Conservation (phyloP, 2,329 filamentous ascomycete genomes). For the Fusarium vanettenii region DNA sequence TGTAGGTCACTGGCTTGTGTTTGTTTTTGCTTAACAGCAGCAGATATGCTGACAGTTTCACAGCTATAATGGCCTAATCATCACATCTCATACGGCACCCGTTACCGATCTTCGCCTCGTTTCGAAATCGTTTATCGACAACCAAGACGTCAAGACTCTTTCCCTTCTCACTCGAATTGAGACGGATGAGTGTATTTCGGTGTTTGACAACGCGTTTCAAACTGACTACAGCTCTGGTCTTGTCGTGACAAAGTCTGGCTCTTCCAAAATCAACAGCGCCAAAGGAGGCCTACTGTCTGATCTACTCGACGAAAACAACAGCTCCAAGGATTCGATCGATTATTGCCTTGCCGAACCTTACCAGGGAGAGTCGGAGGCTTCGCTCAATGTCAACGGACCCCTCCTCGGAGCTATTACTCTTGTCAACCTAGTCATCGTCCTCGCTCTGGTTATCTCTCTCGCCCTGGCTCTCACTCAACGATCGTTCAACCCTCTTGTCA, state of each 20-base stretch:
- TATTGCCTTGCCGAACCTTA: constrained; percentile 27
- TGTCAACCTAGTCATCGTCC: constrained; percentile 55
- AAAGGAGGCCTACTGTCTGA: not conserved
- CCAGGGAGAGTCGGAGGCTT: constrained; percentile 12
- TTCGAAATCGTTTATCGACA: constrained; percentile 24
- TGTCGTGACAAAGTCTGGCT: constrained; percentile 14
- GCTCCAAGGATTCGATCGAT: constrained; percentile 15
- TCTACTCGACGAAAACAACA: constrained; percentile 15
- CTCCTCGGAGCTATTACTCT: constrained; percentile 52
- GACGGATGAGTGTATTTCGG: constrained; percentile 14
- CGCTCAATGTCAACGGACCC: constrained; percentile 55
- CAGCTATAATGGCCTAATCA: constrained; percentile 65
- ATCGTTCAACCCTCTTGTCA: constrained; percentile 58
- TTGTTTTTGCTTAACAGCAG: not conserved
- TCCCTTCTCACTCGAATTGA: constrained; percentile 14
- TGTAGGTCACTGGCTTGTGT: constrained; percentile 52
- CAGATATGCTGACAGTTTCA: constrained; percentile 15
- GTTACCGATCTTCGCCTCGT: constrained; percentile 31
- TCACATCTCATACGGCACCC: constrained; percentile 49
- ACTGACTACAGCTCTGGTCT: constrained; percentile 22
- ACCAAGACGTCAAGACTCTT: not conserved
- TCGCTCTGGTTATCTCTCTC: constrained; percentile 56
- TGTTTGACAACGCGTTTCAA: constrained; percentile 24
- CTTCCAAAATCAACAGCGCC: constrained; percentile 41
- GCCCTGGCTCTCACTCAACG: constrained; percentile 49